Evolutionary conservation across 495 filamentous ascomycete genomes (phyloP).

Genomic region (Penicillium verhagenii): DNA sequence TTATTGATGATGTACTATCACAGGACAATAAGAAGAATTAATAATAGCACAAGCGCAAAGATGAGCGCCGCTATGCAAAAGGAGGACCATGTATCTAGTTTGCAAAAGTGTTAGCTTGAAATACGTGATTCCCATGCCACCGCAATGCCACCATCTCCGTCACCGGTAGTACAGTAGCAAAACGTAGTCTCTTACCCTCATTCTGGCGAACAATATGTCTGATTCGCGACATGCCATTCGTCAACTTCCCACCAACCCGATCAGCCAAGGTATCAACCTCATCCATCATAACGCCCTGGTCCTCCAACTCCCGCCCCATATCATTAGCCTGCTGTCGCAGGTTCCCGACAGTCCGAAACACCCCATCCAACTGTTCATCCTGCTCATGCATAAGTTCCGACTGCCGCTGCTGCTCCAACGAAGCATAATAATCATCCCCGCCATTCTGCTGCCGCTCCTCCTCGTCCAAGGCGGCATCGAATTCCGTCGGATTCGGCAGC

Average conservation of each 20-base stretch:
- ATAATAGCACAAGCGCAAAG: constrained; percentile 76
- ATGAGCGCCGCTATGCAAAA: constrained; percentile 90
- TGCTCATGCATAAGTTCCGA: constrained; percentile 90
- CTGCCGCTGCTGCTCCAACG: constrained; percentile 91
- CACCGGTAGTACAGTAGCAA: constrained; percentile 1
- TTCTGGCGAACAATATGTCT: constrained; percentile 83
- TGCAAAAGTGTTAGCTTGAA: constrained; percentile 32
- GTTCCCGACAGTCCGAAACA: constrained; percentile 89
- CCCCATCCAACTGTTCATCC: constrained; percentile 87
- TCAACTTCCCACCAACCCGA: constrained; percentile 80
- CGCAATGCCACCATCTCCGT: background rate
- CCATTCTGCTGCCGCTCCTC: constrained; percentile 23
- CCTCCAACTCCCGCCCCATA: constrained; percentile 94
- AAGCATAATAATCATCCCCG: constrained; percentile 71
- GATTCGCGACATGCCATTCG: constrained; percentile 82
- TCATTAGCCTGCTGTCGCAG: constrained; percentile 84
- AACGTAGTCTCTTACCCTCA: constrained; percentile 62
- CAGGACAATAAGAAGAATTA: constrained; percentile 67
- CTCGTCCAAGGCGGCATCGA: constrained; percentile 46
- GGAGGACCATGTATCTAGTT: constrained; percentile 73
- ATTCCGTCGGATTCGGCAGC: constrained; percentile 71
- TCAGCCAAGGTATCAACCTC: constrained; percentile 80
- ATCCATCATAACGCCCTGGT: constrained; percentile 80
- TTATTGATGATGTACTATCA: constrained; percentile 38
- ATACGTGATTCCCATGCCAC: constrained; percentile 15